Percentiles rank a stretch among this genome's conserved stretches.
phyloP scores from a whole-genome alignment of 176 grass and related monocot genomes.

The Puya raimondii region DNA sequence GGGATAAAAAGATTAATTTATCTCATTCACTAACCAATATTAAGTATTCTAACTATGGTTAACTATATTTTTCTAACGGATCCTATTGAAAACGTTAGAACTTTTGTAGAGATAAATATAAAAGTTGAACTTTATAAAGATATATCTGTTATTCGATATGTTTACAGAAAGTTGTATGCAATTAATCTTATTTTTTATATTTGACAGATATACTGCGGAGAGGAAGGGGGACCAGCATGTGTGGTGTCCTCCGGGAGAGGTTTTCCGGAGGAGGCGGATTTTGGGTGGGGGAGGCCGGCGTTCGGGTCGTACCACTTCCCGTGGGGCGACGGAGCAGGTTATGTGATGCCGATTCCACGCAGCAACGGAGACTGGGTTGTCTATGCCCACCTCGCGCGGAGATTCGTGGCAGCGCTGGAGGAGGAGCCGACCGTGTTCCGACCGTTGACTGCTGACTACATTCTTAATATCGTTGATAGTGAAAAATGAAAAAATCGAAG shows the following conservation, averaged over 20 bases:
- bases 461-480: not conserved
- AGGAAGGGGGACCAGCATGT: conserved; percentile 16
- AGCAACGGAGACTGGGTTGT: conserved; percentile 51
- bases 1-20: too few relatives aligned
- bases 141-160: too few relatives aligned
- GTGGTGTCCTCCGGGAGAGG: conserved; percentile 48
- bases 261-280: conserved; percentile 44
- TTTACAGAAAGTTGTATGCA: too few relatives aligned
- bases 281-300: conserved; percentile 39
- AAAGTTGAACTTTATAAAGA: too few relatives aligned
- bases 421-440: conserved; percentile 38
- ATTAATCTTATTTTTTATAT: too few relatives aligned
- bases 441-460: conserved; percentile 29
- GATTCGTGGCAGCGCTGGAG: conserved; percentile 37
- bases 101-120: too few relatives aligned
- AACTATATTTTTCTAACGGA: too few relatives aligned
- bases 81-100: too few relatives aligned
- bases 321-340: conserved; percentile 29
- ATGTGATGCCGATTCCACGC: conserved; percentile 78
- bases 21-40: too few relatives aligned
- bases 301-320: conserved; percentile 70
- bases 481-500: too few relatives aligned
- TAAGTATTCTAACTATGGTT: too few relatives aligned
- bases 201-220: conserved; percentile 20
- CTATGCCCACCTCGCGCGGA: conserved; percentile 36